Percentiles rank a stretch among this genome's conserved stretches.
Conservation (phyloP, 768 basidiomycete species). For the Pleurotus djamor region DNA sequence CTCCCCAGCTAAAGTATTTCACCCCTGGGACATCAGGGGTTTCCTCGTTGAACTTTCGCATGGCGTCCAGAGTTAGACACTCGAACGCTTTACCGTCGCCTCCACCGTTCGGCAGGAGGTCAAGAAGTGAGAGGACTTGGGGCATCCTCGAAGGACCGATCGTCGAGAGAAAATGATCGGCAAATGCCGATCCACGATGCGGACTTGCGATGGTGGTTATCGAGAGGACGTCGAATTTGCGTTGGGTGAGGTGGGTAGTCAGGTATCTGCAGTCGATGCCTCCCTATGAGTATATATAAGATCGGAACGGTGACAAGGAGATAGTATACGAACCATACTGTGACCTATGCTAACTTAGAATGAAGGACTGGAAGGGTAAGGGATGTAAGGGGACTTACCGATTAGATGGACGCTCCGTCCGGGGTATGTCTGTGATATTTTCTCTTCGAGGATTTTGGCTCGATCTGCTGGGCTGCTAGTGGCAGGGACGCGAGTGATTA, state of each 20-base stretch:
- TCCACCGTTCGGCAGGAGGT: conserved; percentile 86
- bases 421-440: conserved; percentile 76
- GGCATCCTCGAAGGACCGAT: conserved; percentile 70
- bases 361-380: conserved; percentile 5
- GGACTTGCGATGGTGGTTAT: conserved; percentile 95
- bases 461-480: conserved; percentile 87
- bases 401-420: conserved; percentile 88
- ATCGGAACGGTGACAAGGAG: not conserved
- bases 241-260: conserved; percentile 71
- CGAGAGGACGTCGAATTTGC: conserved; percentile 78
- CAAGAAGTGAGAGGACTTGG: conserved; percentile 69
- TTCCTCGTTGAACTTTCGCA: conserved; percentile 86
- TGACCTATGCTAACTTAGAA: conserved; percentile 47
- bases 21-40: conserved; percentile 79
- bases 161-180: conserved; percentile 82
- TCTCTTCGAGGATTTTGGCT: conserved; percentile 85
- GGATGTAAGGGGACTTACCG: conserved; percentile 33
- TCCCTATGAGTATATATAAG: conserved; percentile 37
- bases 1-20: conserved; percentile 95
- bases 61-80: conserved; percentile 78
- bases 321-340: conserved; percentile 50
- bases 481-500: conserved; percentile 93
- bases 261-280: conserved; percentile 94
- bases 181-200: conserved; percentile 91
- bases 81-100: conserved; percentile 96